phyloP scores from a whole-genome alignment of 495 filamentous ascomycete species.

The Recurvomyces mirabilis region DNA sequence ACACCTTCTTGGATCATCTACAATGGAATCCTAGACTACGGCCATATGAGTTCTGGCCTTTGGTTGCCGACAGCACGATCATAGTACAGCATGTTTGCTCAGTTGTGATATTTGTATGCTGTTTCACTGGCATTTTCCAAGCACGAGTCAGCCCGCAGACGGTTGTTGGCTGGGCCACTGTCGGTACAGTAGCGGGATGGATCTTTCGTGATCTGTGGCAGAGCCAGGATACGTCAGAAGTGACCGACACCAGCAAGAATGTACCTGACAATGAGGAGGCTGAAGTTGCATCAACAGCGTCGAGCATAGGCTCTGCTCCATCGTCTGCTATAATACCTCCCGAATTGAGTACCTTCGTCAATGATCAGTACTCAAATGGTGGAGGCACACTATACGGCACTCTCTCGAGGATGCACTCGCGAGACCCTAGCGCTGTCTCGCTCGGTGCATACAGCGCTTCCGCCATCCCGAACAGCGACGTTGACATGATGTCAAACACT shows the following conservation, averaged over 20 bases:
- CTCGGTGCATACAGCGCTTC: neutral
- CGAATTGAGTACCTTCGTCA: neutral
- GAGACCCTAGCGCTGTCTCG: neutral
- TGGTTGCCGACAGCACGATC: conserved; percentile 89
- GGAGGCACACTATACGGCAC: no score
- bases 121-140: conserved; percentile 82
- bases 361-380: no score
- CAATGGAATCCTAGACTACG: conserved; percentile 90
- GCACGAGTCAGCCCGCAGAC: conserved; percentile 75
- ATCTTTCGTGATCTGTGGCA: conserved; percentile 84
- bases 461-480: neutral
- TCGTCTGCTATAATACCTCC: neutral
- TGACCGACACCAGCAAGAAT: conserved; percentile 19
- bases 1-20: conserved; percentile 88
- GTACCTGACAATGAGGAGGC: conserved; percentile 31
- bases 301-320: neutral
- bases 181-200: conserved; percentile 81
- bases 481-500: no score
- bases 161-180: conserved; percentile 71
- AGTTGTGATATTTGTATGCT: conserved; percentile 86
- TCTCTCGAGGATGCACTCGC: no score
- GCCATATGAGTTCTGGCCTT: conserved; percentile 95
- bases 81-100: conserved; percentile 95
- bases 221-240: conserved; percentile 43
- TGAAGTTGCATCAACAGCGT: neutral